Conservation (phyloP, 2,329 filamentous ascomycete genomes). For the Fusarium liriodendri region DNA sequence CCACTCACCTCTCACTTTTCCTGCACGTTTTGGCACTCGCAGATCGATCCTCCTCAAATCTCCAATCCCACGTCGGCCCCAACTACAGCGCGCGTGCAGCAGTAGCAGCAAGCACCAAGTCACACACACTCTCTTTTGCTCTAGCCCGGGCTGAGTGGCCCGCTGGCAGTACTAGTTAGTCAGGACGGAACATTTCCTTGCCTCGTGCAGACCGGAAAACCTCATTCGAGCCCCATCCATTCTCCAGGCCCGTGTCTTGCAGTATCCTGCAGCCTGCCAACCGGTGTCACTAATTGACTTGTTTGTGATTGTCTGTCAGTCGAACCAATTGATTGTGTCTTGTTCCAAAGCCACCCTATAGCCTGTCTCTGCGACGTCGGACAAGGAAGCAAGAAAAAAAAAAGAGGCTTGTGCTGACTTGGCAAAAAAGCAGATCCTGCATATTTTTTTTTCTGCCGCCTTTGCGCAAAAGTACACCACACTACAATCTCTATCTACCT, state of each 20-base stretch:
- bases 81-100: slow-evolving; percentile 4
- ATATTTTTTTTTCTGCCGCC: neutral
- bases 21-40: slow-evolving; percentile 20
- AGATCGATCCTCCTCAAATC: slow-evolving; percentile 23
- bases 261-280: slow-evolving; percentile 4
- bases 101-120: neutral
- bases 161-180: neutral
- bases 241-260: slow-evolving; percentile 7
- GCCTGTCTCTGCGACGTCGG: slow-evolving; percentile 1
- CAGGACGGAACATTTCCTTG: slow-evolving; percentile 23
- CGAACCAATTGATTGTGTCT: slow-evolving; percentile 18
- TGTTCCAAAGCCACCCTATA: slow-evolving; percentile 17
- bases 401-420: slow-evolving; percentile 17
- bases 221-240: slow-evolving; percentile 13
- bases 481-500: neutral
- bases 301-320: slow-evolving; percentile 14
- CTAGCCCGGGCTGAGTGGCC: neutral
- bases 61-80: slow-evolving; percentile 14
- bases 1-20: slow-evolving; percentile 26
- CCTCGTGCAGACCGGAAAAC: slow-evolving; percentile 15
- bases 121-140: neutral
- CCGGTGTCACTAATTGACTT: neutral
- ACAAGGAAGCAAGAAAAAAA: neutral
- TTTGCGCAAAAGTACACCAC: neutral
- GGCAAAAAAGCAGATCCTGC: slow-evolving; percentile 17